A percentile compares a stretch with the other conserved stretches of the same genome.
Conservation (phyloP, 371 early-diverging fungal species). For the Mucor circinelloides region DNA sequence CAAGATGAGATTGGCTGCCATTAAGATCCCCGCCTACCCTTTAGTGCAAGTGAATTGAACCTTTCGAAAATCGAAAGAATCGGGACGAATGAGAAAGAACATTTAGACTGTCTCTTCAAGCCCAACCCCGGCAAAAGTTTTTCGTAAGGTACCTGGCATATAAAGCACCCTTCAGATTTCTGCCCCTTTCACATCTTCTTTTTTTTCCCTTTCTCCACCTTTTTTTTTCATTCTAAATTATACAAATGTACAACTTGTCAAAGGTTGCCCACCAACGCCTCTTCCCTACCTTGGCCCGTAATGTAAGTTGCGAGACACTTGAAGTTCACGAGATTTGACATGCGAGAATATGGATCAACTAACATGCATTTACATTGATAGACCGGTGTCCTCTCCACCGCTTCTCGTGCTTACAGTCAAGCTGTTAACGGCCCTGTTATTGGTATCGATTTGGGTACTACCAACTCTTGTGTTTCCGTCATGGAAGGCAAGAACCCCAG, state of each 20-base stretch:
- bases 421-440: conserved; percentile 86
- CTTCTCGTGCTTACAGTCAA: conserved; percentile 54
- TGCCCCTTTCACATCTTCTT: conserved; percentile 6
- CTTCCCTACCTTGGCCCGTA: conserved; percentile 35
- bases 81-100: conserved; percentile 16
- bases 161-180: conserved; percentile 6
- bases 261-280: conserved; percentile 39
- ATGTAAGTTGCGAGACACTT: conserved; percentile 20
- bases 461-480: conserved; percentile 98
- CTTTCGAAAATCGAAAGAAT: conserved; percentile 9
- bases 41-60: neutral
- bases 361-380: neutral
- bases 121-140: conserved; percentile 31
- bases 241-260: conserved; percentile 45
- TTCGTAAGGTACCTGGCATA: conserved; percentile 33
- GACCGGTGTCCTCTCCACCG: conserved; percentile 34
- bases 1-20: neutral
- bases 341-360: neutral
- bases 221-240: conserved; percentile 10
- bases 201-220: conserved; percentile 8
- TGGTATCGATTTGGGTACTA: conserved; percentile 99
- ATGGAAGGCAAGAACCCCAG: conserved; percentile 97
- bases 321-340: neutral
- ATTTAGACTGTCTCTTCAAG: conserved; percentile 8
- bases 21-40: neutral